Evolutionary conservation across 352 stramenopile species (phyloP).

Genomic region (Pilasporangium apinafurcum): DNA sequence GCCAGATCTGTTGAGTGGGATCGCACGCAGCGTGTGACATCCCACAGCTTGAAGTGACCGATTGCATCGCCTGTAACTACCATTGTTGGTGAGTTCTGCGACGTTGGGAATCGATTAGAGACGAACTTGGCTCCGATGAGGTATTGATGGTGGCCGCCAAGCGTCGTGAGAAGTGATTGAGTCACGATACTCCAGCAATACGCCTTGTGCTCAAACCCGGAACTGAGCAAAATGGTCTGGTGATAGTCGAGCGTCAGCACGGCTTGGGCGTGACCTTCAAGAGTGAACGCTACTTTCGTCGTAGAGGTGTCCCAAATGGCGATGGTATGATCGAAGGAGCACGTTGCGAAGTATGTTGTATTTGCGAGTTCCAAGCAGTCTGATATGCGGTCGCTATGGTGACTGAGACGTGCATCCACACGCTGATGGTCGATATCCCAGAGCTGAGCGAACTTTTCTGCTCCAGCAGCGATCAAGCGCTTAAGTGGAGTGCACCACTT

Average conservation of each 20-base stretch:
- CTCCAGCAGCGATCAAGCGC: constrained; percentile 35
- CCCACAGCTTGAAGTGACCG: constrained; percentile 78
- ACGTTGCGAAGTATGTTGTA: constrained; percentile 58
- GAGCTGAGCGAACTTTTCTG: constrained; percentile 41
- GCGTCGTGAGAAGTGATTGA: constrained; percentile 35
- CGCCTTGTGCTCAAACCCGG: constrained; percentile 77
- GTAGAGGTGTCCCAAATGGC: constrained; percentile 58
- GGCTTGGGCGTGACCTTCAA: constrained; percentile 55
- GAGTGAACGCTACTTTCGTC: constrained; percentile 38
- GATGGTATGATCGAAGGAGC: constrained; percentile 75
- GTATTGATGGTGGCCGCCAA: constrained; percentile 57
- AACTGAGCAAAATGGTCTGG: constrained; percentile 54
- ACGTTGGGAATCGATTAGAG: constrained; percentile 18
- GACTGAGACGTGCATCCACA: constrained; percentile 15
- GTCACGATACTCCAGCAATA: constrained; percentile 69
- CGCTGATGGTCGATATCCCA: constrained; percentile 58
- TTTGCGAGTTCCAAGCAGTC: constrained; percentile 46
- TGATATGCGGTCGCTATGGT: constrained; percentile 43
- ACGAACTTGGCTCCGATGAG: constrained; percentile 69
- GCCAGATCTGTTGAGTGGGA: constrained; percentile 26
- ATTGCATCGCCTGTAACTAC: constrained; percentile 64
- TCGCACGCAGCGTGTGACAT: constrained; percentile 47
- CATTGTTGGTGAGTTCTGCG: constrained; percentile 3
- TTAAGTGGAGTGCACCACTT: constrained; percentile 55
- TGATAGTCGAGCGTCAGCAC: constrained; percentile 59